Evolutionary conservation across 164 flowering plant species (phyloP).

Genomic region (Hamamelis virginiana): DNA sequence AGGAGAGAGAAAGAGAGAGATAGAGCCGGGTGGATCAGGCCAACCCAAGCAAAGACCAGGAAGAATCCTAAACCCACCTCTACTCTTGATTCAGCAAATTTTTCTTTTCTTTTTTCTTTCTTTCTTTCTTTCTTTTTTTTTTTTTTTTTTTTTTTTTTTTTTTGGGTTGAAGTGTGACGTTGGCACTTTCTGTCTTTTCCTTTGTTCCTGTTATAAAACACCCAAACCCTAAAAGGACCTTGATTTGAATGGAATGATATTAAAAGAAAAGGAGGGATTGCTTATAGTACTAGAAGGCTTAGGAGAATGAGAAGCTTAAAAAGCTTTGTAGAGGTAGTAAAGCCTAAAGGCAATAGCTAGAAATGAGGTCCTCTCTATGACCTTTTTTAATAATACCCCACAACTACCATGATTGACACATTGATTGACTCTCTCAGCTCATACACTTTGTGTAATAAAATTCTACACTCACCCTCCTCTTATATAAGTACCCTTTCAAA

Average conservation of each 20-base stretch:
- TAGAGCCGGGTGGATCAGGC: slow-evolving; percentile 22
- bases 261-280: slow-evolving; percentile 15
- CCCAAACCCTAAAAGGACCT: slow-evolving; percentile 61
- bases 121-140: not conserved
- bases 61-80: slow-evolving; percentile 23
- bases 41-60: slow-evolving; percentile 24
- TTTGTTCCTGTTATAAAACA: slow-evolving; percentile 50
- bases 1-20: slow-evolving; percentile 19
- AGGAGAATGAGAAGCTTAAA: slow-evolving; percentile 36
- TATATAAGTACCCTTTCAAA: not conserved
- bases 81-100: slow-evolving; percentile 20
- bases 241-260: slow-evolving; percentile 44
- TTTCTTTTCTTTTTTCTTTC: not conserved
- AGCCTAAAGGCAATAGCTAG: slow-evolving; percentile 25
- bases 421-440: slow-evolving; percentile 18
- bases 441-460: no score
- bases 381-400: slow-evolving; percentile 17
- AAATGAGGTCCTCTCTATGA: slow-evolving; percentile 1
- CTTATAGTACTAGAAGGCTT: slow-evolving; percentile 15
- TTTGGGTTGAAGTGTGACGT: slow-evolving; percentile 21
- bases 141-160: slow-evolving; percentile 3
- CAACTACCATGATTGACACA: slow-evolving; percentile 22
- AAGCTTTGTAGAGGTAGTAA: slow-evolving; percentile 21
- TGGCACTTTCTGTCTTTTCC: slow-evolving; percentile 66
- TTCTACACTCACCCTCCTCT: no score